These are phyloP conservation scores for Candida anglica DNA, from an alignment of 805 yeast genomes.

Conservation along the genomic window DNA sequence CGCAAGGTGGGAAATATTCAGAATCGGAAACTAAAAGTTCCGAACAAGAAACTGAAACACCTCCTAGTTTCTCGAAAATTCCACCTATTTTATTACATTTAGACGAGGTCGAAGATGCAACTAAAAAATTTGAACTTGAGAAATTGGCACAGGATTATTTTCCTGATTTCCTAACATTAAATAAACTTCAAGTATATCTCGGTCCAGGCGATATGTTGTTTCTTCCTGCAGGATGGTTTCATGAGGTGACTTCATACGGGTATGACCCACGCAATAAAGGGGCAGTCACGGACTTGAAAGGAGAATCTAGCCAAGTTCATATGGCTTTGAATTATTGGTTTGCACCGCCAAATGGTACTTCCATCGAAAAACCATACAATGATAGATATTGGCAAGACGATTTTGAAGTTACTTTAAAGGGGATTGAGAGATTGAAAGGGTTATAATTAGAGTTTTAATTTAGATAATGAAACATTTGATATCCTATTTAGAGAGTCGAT, in stretches of 20 bases:
- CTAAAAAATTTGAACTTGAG: slow-evolving; percentile 21
- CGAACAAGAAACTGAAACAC: slow-evolving; percentile 36
- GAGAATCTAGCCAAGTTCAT: slow-evolving; percentile 31
- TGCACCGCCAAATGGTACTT: slow-evolving; percentile 51
- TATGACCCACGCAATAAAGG: slow-evolving; percentile 9
- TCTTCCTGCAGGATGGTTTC: slow-evolving; percentile 80
- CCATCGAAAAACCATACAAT: slow-evolving; percentile 32
- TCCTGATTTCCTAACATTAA: slow-evolving; percentile 44
- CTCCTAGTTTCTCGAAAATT: slow-evolving; percentile 64
- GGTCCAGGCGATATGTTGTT: slow-evolving; percentile 65
- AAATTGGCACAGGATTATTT: slow-evolving; percentile 37
- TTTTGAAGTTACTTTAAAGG: slow-evolving; percentile 38
- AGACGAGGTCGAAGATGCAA: slow-evolving; percentile 42
- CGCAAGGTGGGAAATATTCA: too few relatives aligned
- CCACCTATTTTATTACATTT: slow-evolving; percentile 64
- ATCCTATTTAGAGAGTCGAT: too few relatives aligned
- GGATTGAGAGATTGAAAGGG: slow-evolving; percentile 14
- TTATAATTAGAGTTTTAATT: too few relatives aligned
- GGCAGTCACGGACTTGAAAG: slow-evolving; percentile 1
- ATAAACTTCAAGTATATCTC: slow-evolving; percentile 43
- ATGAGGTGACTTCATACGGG: slow-evolving; percentile 70
- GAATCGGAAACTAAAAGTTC: slow-evolving; percentile 3
- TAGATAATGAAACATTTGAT: too few relatives aligned
- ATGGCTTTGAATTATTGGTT: slow-evolving; percentile 75
- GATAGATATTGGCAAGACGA: slow-evolving; percentile 55